Conservation (phyloP, 208 protist species). For the Trypanosoma scelopori region DNA sequence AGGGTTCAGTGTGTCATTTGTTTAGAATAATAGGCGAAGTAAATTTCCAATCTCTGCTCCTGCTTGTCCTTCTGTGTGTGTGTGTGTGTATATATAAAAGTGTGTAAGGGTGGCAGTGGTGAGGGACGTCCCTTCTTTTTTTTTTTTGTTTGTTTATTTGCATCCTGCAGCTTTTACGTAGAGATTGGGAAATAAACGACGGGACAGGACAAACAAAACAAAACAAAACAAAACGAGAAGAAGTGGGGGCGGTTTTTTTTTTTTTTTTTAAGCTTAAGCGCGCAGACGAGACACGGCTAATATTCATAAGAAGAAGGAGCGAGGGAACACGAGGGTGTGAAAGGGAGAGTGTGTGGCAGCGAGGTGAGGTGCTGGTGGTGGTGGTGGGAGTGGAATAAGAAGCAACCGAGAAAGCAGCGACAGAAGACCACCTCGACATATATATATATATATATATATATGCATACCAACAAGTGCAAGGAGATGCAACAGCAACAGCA, state of each 20-base stretch:
- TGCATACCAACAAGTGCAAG: slow-evolving; percentile 6
- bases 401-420: slow-evolving; percentile 9
- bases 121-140: slow-evolving; percentile 20
- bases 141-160: slow-evolving; percentile 1
- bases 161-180: slow-evolving; percentile 1
- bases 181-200: slow-evolving; percentile 13
- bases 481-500: slow-evolving; percentile 24
- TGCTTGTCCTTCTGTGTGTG: too few species aligned
- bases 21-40: slow-evolving; percentile 3
- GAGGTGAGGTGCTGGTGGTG: too few species aligned
- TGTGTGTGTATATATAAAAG: too few species aligned
- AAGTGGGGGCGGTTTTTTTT: too few species aligned
- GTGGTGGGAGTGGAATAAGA: too few species aligned
- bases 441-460: slow-evolving; percentile 4
- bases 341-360: slow-evolving; percentile 4
- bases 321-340: background rate
- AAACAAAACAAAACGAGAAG: too few species aligned
- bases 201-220: too few species aligned
- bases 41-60: background rate
- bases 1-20: background rate
- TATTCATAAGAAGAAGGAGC: too few species aligned
- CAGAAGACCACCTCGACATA: background rate
- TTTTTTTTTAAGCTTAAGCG: too few species aligned
- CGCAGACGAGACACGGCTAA: background rate
- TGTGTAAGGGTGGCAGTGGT: too few species aligned